Conservation (phyloP, 257 asterid species). For the Solanum arcanum region DNA sequence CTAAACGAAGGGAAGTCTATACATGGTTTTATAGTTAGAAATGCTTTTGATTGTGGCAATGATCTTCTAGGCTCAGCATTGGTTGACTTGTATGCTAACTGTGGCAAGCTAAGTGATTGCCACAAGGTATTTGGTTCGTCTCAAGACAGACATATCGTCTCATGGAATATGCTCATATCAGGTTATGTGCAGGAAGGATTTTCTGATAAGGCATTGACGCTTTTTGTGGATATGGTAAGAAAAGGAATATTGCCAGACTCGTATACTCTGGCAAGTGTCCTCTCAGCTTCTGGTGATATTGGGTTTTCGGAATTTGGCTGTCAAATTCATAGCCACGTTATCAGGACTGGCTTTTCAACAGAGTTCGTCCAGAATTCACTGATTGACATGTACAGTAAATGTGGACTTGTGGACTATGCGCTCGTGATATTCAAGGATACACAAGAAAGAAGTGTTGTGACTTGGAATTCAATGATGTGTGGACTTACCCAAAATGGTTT, state of each 20-base stretch:
- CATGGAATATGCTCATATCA: conserved; percentile 89
- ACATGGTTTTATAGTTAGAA: conserved; percentile 52
- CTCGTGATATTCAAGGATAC: conserved; percentile 25
- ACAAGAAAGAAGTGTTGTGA: conserved; percentile 29
- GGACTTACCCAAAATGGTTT: conserved; percentile 65
- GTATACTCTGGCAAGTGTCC: conserved; percentile 53
- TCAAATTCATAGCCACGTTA: conserved; percentile 55
- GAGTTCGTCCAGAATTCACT: conserved; percentile 73
- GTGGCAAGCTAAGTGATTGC: conserved; percentile 40
- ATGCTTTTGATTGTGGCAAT: conserved; percentile 20
- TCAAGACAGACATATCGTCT: conserved; percentile 32
- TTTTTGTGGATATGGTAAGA: conserved; percentile 49
- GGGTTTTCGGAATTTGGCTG: conserved; percentile 39
- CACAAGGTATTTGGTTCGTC: conserved; percentile 31
- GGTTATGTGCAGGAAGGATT: conserved; percentile 49
- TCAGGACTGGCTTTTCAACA: conserved; percentile 34
- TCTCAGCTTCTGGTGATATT: conserved; percentile 61
- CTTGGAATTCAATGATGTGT: conserved; percentile 83
- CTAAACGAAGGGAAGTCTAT: conserved; percentile 58
- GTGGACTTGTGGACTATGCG: conserved; percentile 48
- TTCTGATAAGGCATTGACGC: conserved; percentile 47
- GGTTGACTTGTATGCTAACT: conserved; percentile 70
- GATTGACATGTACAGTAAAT: conserved; percentile 70
- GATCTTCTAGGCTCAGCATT: conserved; percentile 65
- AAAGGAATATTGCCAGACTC: conserved; percentile 59